A percentile compares a stretch with the other conserved stretches of the same genome.
Conservation (phyloP, 495 filamentous ascomycete genomes). For the Diplogelasinospora grovesii region DNA sequence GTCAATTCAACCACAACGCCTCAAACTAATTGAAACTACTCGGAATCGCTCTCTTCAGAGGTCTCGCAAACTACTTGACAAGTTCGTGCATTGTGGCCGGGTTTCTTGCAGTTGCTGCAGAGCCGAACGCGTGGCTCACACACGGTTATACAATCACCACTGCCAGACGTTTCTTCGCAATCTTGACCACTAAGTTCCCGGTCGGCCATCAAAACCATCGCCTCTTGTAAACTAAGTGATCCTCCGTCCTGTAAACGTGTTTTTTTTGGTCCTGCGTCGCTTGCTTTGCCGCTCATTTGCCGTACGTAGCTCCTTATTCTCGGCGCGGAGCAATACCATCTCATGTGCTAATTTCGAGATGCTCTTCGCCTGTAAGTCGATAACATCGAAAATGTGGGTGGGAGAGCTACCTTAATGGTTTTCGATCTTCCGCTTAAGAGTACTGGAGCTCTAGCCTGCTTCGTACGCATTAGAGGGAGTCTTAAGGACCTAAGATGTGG, state of each 20-base stretch:
- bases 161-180: no score
- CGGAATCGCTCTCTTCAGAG: neutral
- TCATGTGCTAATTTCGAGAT: conserved; percentile 3
- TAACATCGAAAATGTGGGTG: neutral
- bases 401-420: neutral
- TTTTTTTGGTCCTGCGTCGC: neutral
- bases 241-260: neutral
- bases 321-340: conserved; percentile 1
- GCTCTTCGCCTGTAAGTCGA: conserved; percentile 2
- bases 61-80: conserved; percentile 1
- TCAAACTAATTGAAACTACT: neutral
- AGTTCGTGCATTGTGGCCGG: no score
- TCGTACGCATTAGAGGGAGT: conserved; percentile 2
- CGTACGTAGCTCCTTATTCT: neutral
- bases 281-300: conserved; percentile 1
- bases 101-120: no score
- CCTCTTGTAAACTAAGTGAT: neutral
- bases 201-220: neutral
- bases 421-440: neutral
- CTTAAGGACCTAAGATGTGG: neutral
- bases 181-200: neutral
- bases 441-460: neutral
- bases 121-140: neutral
- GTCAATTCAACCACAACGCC: neutral
- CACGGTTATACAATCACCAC: neutral